phyloP scores from a whole-genome alignment of 2,329 filamentous ascomycete species.

The Penicillium hordei region DNA sequence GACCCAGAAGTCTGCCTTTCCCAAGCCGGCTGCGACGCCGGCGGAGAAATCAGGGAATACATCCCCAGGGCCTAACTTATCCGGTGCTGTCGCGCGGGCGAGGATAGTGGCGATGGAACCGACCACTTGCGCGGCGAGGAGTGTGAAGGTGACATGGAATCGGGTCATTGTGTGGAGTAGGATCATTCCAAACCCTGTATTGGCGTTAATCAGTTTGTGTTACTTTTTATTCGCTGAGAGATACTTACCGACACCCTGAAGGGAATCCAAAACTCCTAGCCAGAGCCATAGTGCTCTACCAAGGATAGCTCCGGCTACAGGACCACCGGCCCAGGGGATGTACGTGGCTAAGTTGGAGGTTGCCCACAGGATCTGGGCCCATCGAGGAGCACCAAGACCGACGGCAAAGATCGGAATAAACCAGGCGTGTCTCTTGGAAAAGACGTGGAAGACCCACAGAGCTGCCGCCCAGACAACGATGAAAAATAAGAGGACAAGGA shows the following conservation, averaged over 20 bases:
- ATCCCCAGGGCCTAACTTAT: conserved; percentile 58
- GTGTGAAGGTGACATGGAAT: conserved; percentile 62
- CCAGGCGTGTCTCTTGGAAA: conserved; percentile 63
- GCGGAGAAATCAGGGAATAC: conserved; percentile 62
- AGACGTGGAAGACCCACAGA: conserved; percentile 51
- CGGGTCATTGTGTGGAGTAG: conserved; percentile 64
- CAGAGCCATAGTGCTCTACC: conserved; percentile 64
- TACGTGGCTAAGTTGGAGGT: conserved; percentile 60
- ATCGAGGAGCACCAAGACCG: conserved; percentile 63
- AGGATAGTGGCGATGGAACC: conserved; percentile 63
- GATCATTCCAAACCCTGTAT: conserved; percentile 62
- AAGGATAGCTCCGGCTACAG: conserved; percentile 55
- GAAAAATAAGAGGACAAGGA: conserved; percentile 52
- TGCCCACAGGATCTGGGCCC: conserved; percentile 68
- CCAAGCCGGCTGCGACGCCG: conserved; percentile 33
- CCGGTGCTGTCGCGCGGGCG: conserved; percentile 60
- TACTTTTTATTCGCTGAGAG: not conserved
- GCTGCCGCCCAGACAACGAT: conserved; percentile 56
- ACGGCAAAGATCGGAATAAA: conserved; percentile 68
- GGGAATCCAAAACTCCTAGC: conserved; percentile 64
- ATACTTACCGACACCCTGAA: conserved; percentile 57
- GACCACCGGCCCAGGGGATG: conserved; percentile 58
- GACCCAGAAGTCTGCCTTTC: conserved; percentile 31
- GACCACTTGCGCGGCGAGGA: conserved; percentile 61
- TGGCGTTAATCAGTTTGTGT: not conserved